These are phyloP conservation scores for Phialocephala subalpina DNA, from an alignment of 2,329 filamentous ascomycete genomes.

Conservation along the genomic window DNA sequence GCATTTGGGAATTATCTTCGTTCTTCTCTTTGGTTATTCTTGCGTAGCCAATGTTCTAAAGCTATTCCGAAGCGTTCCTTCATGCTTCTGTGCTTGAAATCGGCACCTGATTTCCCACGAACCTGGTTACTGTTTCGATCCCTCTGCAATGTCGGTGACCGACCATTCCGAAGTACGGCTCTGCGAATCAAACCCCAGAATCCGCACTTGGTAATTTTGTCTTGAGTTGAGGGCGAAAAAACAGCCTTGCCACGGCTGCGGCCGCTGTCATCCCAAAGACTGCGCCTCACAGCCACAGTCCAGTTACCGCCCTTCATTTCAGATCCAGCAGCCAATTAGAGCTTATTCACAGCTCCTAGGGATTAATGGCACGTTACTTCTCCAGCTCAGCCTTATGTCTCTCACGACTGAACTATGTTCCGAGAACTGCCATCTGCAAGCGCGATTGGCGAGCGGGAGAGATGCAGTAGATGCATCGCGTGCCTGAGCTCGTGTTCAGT, in stretches of 20 bases:
- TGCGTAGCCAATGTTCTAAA: neutral
- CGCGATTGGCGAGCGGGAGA: slow-evolving; percentile 5
- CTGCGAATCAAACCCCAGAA: neutral
- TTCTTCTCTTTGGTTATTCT: too few relatives aligned
- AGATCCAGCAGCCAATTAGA: neutral
- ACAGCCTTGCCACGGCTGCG: neutral
- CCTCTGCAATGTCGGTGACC: neutral
- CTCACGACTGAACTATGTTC: slow-evolving; percentile 2
- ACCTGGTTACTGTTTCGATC: neutral
- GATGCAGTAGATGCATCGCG: neutral
- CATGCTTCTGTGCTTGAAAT: neutral
- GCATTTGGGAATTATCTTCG: too few relatives aligned
- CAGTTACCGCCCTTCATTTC: neutral
- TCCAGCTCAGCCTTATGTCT: slow-evolving; percentile 12
- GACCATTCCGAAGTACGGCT: neutral
- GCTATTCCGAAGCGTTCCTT: neutral
- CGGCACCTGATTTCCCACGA: neutral
- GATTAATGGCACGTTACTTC: slow-evolving; percentile 7
- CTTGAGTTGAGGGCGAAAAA: neutral
- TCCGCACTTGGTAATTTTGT: neutral
- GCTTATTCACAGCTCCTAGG: neutral
- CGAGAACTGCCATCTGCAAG: slow-evolving; percentile 4
- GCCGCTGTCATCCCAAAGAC: neutral
- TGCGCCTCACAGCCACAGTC: slow-evolving; percentile 9
- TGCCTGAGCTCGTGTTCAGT: slow-evolving; percentile 2